Percentiles rank a stretch among this genome's conserved stretches.
Conservation (phyloP, 768 basidiomycete genomes). For the Hygrophorus russula region DNA sequence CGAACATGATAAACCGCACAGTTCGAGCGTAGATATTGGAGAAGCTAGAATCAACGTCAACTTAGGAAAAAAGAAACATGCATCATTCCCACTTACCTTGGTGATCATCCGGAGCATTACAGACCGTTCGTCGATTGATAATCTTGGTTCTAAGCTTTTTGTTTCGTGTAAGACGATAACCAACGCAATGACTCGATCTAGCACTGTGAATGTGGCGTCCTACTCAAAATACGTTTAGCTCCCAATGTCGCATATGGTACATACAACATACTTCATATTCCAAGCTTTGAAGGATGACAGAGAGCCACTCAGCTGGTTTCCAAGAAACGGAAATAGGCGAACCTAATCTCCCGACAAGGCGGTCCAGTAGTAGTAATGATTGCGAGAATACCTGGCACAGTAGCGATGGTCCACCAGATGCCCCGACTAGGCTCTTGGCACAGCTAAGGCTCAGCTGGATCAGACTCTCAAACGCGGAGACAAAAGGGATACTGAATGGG, state of each 20-base stretch:
- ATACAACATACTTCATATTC: conserved; percentile 38
- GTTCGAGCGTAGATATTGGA: conserved; percentile 61
- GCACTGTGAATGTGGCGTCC: conserved; percentile 52
- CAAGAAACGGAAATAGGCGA: conserved; percentile 35
- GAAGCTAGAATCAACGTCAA: conserved; percentile 23
- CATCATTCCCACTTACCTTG: conserved; percentile 15
- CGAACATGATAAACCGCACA: conserved; percentile 69
- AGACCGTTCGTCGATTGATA: conserved; percentile 42
- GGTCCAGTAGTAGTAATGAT: conserved; percentile 38
- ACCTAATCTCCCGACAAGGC: conserved; percentile 34
- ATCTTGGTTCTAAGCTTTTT: conserved; percentile 35
- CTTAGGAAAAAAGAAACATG: not conserved
- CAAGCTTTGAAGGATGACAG: conserved; percentile 38
- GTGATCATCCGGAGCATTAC: conserved; percentile 51
- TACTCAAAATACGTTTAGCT: conserved; percentile 15
- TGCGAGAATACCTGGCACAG: conserved; percentile 43
- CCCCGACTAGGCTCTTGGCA: conserved; percentile 24
- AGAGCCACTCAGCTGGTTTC: conserved; percentile 58
- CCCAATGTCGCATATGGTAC: conserved; percentile 6
- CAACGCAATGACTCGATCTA: conserved; percentile 53
- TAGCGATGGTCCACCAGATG: conserved; percentile 17
- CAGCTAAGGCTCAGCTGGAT: conserved; percentile 34
- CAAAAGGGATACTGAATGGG: conserved; percentile 36
- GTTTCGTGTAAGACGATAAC: conserved; percentile 44
- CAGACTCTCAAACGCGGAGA: conserved; percentile 45